These are phyloP conservation scores for Oenanthe javanica DNA, from an alignment of 140 eudicot species.

Conservation along the genomic window DNA sequence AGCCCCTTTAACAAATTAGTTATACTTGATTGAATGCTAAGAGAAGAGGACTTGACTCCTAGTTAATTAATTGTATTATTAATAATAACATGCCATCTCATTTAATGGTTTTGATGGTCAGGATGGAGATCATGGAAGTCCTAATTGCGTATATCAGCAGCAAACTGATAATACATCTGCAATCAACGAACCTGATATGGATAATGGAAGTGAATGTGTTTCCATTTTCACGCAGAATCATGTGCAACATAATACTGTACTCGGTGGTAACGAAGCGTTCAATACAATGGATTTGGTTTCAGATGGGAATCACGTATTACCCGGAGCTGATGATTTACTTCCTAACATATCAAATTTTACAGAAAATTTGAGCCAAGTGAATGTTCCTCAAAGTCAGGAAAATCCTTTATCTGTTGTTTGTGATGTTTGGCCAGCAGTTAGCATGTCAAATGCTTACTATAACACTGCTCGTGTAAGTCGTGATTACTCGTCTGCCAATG, in stretches of 20 bases:
- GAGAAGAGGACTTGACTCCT: background rate
- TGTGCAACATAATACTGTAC: constrained; percentile 19
- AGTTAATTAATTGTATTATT: background rate
- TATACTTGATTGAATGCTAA: background rate
- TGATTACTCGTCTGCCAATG: constrained; percentile 40
- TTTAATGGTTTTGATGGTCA: constrained; percentile 23
- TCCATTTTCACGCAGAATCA: constrained; percentile 24
- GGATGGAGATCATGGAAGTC: constrained; percentile 29
- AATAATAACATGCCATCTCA: background rate
- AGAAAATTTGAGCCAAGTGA: constrained; percentile 27
- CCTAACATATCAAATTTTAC: constrained; percentile 29
- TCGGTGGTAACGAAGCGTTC: constrained; percentile 22
- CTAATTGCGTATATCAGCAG: constrained; percentile 20
- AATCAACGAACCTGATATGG: constrained; percentile 13
- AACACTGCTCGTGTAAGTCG: constrained; percentile 31
- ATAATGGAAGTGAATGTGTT: constrained; percentile 19
- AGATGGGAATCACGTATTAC: constrained; percentile 13
- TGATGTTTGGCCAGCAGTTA: constrained; percentile 51
- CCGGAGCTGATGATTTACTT: constrained; percentile 24
- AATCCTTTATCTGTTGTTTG: constrained; percentile 28
- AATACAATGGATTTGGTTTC: constrained; percentile 33
- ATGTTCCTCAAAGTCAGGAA: constrained; percentile 27
- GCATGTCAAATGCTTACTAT: constrained; percentile 43
- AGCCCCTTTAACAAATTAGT: background rate
- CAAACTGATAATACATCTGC: constrained; percentile 24